These are phyloP conservation scores for Pachysandra terminalis DNA, from an alignment of 164 flowering plant genomes.

Conservation along the genomic window DNA sequence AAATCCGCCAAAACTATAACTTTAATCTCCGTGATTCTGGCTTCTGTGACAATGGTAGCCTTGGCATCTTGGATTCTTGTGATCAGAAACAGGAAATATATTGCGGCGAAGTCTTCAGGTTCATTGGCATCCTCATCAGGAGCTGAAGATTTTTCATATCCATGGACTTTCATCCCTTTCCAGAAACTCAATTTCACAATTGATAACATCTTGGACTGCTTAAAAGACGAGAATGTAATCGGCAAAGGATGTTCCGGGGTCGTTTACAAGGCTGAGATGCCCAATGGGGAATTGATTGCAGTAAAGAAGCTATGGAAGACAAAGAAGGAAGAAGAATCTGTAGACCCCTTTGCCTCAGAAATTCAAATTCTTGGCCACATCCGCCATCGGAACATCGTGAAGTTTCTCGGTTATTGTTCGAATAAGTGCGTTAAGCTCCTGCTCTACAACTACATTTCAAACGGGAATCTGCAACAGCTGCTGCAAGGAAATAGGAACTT, in stretches of 20 bases:
- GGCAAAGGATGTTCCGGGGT: slow-evolving; percentile 97
- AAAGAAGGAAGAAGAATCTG: slow-evolving; percentile 52
- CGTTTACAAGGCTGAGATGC: slow-evolving; percentile 90
- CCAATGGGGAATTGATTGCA: slow-evolving; percentile 80
- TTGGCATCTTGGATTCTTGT: slow-evolving; percentile 63
- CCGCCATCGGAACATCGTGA: slow-evolving; percentile 76
- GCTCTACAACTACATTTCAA: slow-evolving; percentile 59
- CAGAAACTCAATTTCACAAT: slow-evolving; percentile 73
- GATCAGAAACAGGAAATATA: slow-evolving; percentile 42
- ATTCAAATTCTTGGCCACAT: slow-evolving; percentile 76
- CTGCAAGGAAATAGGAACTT: slow-evolving; percentile 54
- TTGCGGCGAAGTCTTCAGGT: slow-evolving; percentile 43
- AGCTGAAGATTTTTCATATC: slow-evolving; percentile 87
- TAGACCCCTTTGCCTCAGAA: slow-evolving; percentile 67
- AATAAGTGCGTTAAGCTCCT: slow-evolving; percentile 62
- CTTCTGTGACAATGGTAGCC: slow-evolving; percentile 44
- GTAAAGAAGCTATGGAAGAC: slow-evolving; percentile 94
- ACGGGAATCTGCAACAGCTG: slow-evolving; percentile 69
- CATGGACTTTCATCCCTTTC: slow-evolving; percentile 96
- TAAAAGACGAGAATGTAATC: too few relatives aligned
- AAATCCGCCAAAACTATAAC: slow-evolving; percentile 62
- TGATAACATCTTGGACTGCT: slow-evolving; percentile 72
- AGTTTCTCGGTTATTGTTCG: slow-evolving; percentile 71
- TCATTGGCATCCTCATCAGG: slow-evolving; percentile 30
- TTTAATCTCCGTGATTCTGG: slow-evolving; percentile 52